Conservation (phyloP, 768 basidiomycete genomes). For the Cantharellus anzutake region DNA sequence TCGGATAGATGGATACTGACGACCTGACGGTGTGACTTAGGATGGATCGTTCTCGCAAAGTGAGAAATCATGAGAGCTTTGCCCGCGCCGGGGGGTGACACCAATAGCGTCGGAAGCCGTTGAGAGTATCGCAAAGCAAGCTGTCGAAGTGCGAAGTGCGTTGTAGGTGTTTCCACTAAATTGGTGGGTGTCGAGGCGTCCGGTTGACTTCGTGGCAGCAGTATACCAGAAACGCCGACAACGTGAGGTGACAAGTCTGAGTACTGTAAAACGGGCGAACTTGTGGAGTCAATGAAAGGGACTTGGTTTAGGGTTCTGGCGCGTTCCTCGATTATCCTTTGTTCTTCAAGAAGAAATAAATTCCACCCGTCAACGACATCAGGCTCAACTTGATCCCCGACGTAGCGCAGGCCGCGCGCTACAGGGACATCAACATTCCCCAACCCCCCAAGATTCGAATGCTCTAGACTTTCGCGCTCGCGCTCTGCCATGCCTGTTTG, state of each 20-base stretch:
- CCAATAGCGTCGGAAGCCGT: conserved; percentile 60
- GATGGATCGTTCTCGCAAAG: conserved; percentile 47
- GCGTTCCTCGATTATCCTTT: conserved; percentile 32
- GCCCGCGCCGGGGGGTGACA: conserved; percentile 74
- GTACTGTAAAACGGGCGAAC: too few species aligned
- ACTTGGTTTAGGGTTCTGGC: too few species aligned
- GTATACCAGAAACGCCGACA: conserved; percentile 43
- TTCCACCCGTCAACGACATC: conserved; percentile 57
- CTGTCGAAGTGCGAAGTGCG: conserved; percentile 28
- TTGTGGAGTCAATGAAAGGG: too few species aligned
- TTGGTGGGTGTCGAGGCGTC: conserved; percentile 1
- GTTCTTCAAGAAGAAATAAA: conserved; percentile 47
- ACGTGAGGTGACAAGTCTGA: conserved; percentile 26
- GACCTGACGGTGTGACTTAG: conserved; percentile 38
- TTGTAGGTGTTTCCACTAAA: background rate
- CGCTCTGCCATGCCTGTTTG: conserved; percentile 64
- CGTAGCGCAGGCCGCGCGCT: conserved; percentile 24
- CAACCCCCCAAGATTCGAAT: conserved; percentile 36
- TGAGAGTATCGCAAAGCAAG: conserved; percentile 47
- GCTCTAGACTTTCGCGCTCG: conserved; percentile 49
- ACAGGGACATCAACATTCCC: conserved; percentile 43
- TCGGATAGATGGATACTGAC: conserved; percentile 84
- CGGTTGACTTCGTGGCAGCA: conserved; percentile 9
- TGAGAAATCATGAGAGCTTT: conserved; percentile 67
- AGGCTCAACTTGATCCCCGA: conserved; percentile 27